Evolutionary conservation across 352 stramenopile genomes (phyloP), one percentile per base, ranked within the genome.

Genomic region (Halophytophthora polymorphica): DNA sequence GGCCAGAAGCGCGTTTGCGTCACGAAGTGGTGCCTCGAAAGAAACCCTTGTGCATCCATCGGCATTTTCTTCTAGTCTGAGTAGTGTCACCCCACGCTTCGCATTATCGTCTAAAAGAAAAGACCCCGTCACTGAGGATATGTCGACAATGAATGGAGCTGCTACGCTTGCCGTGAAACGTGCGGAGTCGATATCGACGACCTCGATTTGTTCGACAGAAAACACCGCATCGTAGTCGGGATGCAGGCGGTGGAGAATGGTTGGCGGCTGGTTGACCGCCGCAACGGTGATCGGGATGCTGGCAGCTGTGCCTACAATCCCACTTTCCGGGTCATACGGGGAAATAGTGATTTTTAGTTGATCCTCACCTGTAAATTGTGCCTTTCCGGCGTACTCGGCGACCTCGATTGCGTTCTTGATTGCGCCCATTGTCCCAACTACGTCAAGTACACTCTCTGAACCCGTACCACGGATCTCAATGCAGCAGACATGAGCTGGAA

Each of bases 401-500:
- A 37, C 46, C 29, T 40, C 36, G 34, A 71, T 23, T 19, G 58
- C 62, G 12, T 37, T 13, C 21, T 40, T 55, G 18, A 71, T 13
- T 14, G 58, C 41, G 4, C 23, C 2, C 22, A 53, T 45, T 3
- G 60, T 36, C 5, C 62, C 62, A 17, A 66, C 51, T 19, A 71
- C 44, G 33, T 53, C 42, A 28, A 71, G 34, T 12, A 64, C 45
- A 45, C 41, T 53, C 31, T 46, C 45, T 8, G 22, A 2, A 11
- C 45, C 34, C 5, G 18, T 43, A 15, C 43, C 18, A 18, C 22
- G 53, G 34, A 71, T 56, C 40, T 64, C 54, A 23, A 71, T 49
- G 28, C 62, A 68, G 28, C 58, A 71, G 22, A 71, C 36, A 22
- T 42, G 45, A 2, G 25, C 45, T 18, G 62, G 58, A 23, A 68